Evolutionary conservation across 2,329 filamentous ascomycete genomes (phyloP).

Genomic region (Hypoxylon sp.): DNA sequence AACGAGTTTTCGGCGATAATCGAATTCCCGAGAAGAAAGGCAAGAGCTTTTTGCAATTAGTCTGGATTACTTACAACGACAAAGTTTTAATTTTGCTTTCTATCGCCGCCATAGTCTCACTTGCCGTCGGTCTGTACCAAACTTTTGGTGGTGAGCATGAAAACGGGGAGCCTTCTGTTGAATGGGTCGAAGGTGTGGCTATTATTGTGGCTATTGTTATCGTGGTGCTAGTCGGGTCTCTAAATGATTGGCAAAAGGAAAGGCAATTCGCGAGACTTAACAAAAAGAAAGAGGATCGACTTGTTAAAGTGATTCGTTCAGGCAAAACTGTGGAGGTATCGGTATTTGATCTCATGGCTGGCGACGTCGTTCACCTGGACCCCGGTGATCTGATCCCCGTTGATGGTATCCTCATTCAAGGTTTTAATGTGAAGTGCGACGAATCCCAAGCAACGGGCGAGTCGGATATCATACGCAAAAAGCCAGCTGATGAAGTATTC

Average conservation of each 20-base stretch:
- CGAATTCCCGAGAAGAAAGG: slow-evolving; percentile 80
- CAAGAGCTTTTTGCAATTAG: slow-evolving; percentile 79
- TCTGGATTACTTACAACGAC: slow-evolving; percentile 89
- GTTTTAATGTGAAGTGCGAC: slow-evolving; percentile 82
- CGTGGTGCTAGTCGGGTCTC: slow-evolving; percentile 81
- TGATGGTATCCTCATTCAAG: slow-evolving; percentile 80
- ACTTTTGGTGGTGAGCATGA: slow-evolving; percentile 74
- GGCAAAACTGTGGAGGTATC: slow-evolving; percentile 79
- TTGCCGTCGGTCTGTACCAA: slow-evolving; percentile 82
- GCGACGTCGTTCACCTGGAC: slow-evolving; percentile 80
- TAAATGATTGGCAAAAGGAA: slow-evolving; percentile 87
- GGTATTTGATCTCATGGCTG: slow-evolving; percentile 77
- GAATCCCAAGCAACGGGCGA: slow-evolving; percentile 86
- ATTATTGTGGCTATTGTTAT: slow-evolving; percentile 86
- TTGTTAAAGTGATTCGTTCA: slow-evolving; percentile 79
- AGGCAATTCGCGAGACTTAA: slow-evolving; percentile 84
- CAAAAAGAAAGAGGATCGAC: slow-evolving; percentile 82
- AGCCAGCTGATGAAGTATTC: slow-evolving; percentile 76
- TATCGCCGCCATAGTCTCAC: slow-evolving; percentile 78
- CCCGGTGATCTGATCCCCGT: slow-evolving; percentile 82
- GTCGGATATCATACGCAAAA: slow-evolving; percentile 81
- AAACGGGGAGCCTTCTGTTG: slow-evolving; percentile 69
- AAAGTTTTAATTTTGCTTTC: slow-evolving; percentile 83
- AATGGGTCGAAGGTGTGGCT: slow-evolving; percentile 87
- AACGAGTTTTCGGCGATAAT: slow-evolving; percentile 80